Conservation (phyloP, 192 early-diverging fungal species). For the Coemansia sp. region DNA sequence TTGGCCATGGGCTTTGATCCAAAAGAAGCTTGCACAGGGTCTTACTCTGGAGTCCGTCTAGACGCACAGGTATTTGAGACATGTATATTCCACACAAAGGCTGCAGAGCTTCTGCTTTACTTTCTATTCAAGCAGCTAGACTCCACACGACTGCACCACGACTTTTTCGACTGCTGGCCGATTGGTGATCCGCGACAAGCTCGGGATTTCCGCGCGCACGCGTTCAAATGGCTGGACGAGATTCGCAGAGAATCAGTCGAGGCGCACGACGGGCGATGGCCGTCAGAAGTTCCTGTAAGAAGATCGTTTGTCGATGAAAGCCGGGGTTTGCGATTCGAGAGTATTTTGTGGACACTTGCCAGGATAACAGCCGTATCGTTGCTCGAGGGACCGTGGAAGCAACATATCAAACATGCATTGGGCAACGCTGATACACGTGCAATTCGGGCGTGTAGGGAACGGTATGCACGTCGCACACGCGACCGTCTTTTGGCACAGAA, state of each 20-base stretch:
- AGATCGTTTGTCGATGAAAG: slow-evolving; percentile 53
- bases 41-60: slow-evolving; percentile 50
- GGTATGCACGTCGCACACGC: slow-evolving; percentile 35
- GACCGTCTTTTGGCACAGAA: slow-evolving; percentile 30
- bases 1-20: slow-evolving; percentile 44
- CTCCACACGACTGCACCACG: slow-evolving; percentile 22
- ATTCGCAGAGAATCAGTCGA: slow-evolving; percentile 47
- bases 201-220: slow-evolving; percentile 58
- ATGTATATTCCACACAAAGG: slow-evolving; percentile 59
- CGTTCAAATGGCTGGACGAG: slow-evolving; percentile 63
- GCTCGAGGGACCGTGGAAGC: neutral
- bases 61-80: slow-evolving; percentile 56
- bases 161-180: slow-evolving; percentile 61
- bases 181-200: slow-evolving; percentile 57
- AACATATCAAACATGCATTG: neutral
- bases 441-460: slow-evolving; percentile 11
- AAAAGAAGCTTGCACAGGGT: slow-evolving; percentile 26
- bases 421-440: neutral
- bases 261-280: slow-evolving; percentile 23
- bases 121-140: slow-evolving; percentile 57
- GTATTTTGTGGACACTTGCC: slow-evolving; percentile 37
- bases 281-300: slow-evolving; percentile 37
- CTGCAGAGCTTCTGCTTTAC: slow-evolving; percentile 59
- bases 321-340: slow-evolving; percentile 45
- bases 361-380: slow-evolving; percentile 5